Conservation (phyloP, 345 rosid species). For the Passiflora organensis region DNA sequence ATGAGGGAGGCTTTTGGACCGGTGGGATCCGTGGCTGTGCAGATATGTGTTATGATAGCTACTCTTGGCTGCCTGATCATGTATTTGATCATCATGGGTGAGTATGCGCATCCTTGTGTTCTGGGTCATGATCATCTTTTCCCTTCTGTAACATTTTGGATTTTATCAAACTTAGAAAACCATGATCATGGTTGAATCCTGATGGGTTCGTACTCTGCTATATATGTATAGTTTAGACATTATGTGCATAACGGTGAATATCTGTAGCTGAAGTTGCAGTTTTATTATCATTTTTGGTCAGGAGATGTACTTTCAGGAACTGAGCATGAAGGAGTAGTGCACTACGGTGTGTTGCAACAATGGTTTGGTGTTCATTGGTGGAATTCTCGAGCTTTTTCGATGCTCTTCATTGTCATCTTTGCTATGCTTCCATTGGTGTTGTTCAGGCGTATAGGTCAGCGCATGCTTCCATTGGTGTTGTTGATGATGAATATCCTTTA, state of each 20-base stretch:
- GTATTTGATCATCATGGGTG: constrained; percentile 33
- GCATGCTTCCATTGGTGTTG: background rate
- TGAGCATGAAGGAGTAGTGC: constrained; percentile 4
- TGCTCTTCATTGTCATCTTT: constrained; percentile 7
- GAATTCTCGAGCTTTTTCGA: constrained; percentile 13
- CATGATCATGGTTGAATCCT: too few relatives aligned
- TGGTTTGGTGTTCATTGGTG: constrained; percentile 24
- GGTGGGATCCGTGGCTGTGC: constrained; percentile 16
- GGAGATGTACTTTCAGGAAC: constrained; percentile 23
- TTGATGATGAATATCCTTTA: background rate
- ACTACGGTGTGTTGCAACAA: constrained; percentile 16
- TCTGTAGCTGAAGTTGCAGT: too few relatives aligned
- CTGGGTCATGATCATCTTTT: background rate
- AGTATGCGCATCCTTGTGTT: background rate
- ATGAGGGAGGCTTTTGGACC: constrained; percentile 30
- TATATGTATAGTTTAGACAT: background rate
- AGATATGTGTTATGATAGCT: constrained; percentile 21
- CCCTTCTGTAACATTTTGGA: background rate
- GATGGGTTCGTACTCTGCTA: too few relatives aligned
- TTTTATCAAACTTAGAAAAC: too few relatives aligned
- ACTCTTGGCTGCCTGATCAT: constrained; percentile 28
- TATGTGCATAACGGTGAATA: too few relatives aligned
- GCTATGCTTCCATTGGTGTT: constrained; percentile 18
- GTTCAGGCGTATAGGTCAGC: constrained; percentile 12
- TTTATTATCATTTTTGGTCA: background rate